A percentile compares a stretch with the other conserved stretches of the same genome.
Conservation (phyloP, 306 rosid species). For the Inga oerstediana region DNA sequence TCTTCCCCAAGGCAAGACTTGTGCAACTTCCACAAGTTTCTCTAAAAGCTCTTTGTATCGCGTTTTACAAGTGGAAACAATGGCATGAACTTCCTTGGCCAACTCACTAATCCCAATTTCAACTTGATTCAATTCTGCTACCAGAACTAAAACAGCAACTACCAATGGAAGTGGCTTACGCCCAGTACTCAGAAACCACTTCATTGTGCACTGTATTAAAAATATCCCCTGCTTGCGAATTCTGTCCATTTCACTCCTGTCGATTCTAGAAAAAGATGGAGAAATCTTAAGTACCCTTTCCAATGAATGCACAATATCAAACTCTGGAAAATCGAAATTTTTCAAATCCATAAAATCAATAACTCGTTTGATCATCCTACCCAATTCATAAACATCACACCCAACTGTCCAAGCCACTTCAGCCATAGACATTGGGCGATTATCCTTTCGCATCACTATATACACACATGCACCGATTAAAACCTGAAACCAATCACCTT, state of each 20-base stretch:
- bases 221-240: constrained; percentile 69
- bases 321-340: constrained; percentile 51
- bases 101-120: constrained; percentile 49
- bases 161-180: constrained; percentile 72
- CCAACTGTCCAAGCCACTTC: constrained; percentile 52
- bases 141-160: constrained; percentile 70
- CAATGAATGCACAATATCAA: constrained; percentile 57
- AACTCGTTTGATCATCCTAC: constrained; percentile 64
- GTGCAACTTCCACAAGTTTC: constrained; percentile 70
- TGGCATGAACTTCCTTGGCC: constrained; percentile 62
- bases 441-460: constrained; percentile 61
- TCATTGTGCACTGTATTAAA: constrained; percentile 67
- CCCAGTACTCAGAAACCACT: constrained; percentile 83
- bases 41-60: constrained; percentile 70
- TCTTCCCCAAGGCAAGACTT: constrained; percentile 87
- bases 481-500: constrained; percentile 67
- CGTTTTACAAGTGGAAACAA: constrained; percentile 54
- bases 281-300: constrained; percentile 54
- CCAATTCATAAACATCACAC: constrained; percentile 60
- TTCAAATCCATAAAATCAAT: constrained; percentile 55
- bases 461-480: constrained; percentile 74
- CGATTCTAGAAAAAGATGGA: constrained; percentile 28
- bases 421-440: constrained; percentile 54
- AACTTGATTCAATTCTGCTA: constrained; percentile 63
- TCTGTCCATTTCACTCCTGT: constrained; percentile 33